These are phyloP conservation scores for Kodamaea plutei DNA, from an alignment of 1,139 yeast genomes.

Conservation along the genomic window DNA sequence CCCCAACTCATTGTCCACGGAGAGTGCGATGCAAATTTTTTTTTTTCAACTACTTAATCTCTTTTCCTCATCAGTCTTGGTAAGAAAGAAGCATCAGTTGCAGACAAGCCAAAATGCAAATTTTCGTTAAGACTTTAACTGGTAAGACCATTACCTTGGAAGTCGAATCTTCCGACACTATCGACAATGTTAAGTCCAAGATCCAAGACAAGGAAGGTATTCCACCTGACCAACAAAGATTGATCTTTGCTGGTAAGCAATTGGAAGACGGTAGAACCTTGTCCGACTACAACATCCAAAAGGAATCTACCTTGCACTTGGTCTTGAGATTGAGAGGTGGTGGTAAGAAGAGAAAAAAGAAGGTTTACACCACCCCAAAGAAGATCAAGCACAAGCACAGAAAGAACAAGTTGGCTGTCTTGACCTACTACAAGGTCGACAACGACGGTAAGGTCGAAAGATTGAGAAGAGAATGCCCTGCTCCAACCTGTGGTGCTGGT, in stretches of 20 bases:
- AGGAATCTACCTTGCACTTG: slow-evolving; percentile 97
- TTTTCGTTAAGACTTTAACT: slow-evolving; percentile 97
- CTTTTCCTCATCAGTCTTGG: too few relatives aligned
- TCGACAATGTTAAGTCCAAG: slow-evolving; percentile 98
- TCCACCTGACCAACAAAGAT: slow-evolving; percentile 99
- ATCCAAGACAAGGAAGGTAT: slow-evolving; percentile 99
- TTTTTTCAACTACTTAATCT: neutral
- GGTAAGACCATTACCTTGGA: slow-evolving; percentile 99
- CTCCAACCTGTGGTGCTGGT: slow-evolving; percentile 95
- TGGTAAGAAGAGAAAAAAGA: slow-evolving; percentile 99
- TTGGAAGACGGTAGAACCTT: slow-evolving; percentile 99
- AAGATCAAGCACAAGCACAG: slow-evolving; percentile 99
- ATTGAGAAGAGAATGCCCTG: slow-evolving; percentile 98
- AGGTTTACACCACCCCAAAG: slow-evolving; percentile 99
- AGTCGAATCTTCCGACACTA: slow-evolving; percentile 98
- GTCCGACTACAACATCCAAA: slow-evolving; percentile 99
- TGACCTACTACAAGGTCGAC: slow-evolving; percentile 99
- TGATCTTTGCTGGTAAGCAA: slow-evolving; percentile 99
- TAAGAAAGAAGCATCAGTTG: slow-evolving; percentile 51
- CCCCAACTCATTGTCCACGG: too few relatives aligned
- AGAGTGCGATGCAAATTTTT: too few relatives aligned
- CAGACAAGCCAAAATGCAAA: slow-evolving; percentile 79
- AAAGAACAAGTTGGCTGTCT: slow-evolving; percentile 98
- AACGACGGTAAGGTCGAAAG: slow-evolving; percentile 98
- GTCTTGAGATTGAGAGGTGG: slow-evolving; percentile 99